Percentiles rank a stretch among this genome's conserved stretches.
Conservation (phyloP, 148 eudicot genomes). For the Beta vulgaris region DNA sequence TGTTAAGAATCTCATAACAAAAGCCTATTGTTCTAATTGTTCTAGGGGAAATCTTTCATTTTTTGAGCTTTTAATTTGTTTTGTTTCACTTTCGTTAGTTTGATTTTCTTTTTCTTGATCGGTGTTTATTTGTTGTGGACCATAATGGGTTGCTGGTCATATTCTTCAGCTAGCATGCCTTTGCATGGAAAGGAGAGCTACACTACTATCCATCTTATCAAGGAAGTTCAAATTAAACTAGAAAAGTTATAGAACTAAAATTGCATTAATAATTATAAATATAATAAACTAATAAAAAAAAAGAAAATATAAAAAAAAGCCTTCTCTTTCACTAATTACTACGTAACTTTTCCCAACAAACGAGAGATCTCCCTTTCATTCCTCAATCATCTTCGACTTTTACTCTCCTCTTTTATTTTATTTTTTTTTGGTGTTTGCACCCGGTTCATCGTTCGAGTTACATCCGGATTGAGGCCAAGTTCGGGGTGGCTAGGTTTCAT, state of each 20-base stretch:
- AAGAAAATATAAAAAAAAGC: neutral
- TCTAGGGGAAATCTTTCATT: neutral
- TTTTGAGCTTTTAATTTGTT: too few relatives aligned
- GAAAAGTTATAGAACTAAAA: neutral
- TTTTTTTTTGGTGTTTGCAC: too few relatives aligned
- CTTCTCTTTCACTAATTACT: constrained; percentile 14
- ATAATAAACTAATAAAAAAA: neutral
- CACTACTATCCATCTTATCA: constrained; percentile 36
- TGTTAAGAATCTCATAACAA: constrained; percentile 20
- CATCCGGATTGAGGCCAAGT: too few relatives aligned
- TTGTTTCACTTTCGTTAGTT: too few relatives aligned
- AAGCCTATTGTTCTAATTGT: constrained; percentile 19
- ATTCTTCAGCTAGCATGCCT: constrained; percentile 49
- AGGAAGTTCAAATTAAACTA: constrained; percentile 3
- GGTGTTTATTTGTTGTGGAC: constrained; percentile 11
- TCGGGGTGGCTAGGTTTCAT: too few relatives aligned
- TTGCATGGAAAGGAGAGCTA: constrained; percentile 63
- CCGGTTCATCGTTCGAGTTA: too few relatives aligned
- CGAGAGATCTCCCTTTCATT: constrained; percentile 69
- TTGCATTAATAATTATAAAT: too few relatives aligned
- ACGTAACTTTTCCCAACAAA: constrained; percentile 41
- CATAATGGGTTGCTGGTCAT: constrained; percentile 36
- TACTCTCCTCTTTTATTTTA: constrained; percentile 23
- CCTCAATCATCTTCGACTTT: constrained; percentile 55
- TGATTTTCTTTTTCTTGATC: too few relatives aligned